Conservation (phyloP, 768 basidiomycete species). For the Tricholoma bakamatsutake region DNA sequence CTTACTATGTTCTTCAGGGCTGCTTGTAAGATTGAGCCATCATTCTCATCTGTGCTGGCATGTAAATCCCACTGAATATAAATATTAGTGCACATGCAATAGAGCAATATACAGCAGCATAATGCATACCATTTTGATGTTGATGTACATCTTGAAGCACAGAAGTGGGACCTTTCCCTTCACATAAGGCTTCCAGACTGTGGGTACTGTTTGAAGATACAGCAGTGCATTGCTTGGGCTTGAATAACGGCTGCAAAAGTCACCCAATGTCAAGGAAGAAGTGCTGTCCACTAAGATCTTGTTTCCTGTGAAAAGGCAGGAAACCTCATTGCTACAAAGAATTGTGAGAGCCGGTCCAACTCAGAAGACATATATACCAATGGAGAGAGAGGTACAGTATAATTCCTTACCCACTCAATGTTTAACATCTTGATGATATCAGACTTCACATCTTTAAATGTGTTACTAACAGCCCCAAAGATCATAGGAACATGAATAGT, state of each 20-base stretch:
- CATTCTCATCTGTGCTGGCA: not conserved
- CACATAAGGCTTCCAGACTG: not conserved
- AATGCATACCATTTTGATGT: not conserved
- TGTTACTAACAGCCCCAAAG: too few relatives aligned
- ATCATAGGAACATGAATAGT: too few relatives aligned
- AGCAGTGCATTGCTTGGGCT: not conserved
- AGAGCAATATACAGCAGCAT: not conserved
- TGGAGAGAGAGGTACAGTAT: not conserved
- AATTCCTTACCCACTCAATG: not conserved
- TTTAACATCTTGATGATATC: not conserved
- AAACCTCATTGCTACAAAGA: not conserved
- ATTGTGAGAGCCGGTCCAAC: not conserved
- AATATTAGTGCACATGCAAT: too few relatives aligned
- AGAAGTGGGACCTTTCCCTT: not conserved
- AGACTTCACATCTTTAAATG: not conserved
- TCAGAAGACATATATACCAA: not conserved
- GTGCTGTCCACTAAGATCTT: not conserved
- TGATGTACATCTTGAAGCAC: not conserved
- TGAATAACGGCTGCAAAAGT: not conserved
- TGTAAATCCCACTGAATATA: not conserved
- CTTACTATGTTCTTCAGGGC: not conserved
- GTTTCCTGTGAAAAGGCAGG: not conserved
- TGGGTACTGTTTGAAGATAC: not conserved
- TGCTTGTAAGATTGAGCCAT: not conserved
- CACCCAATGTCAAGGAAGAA: not conserved